Evolutionary conservation across 2,329 filamentous ascomycete genomes (phyloP), one percentile per base, ranked within the genome.

Genomic region (Hymenoscyphus albidus): DNA sequence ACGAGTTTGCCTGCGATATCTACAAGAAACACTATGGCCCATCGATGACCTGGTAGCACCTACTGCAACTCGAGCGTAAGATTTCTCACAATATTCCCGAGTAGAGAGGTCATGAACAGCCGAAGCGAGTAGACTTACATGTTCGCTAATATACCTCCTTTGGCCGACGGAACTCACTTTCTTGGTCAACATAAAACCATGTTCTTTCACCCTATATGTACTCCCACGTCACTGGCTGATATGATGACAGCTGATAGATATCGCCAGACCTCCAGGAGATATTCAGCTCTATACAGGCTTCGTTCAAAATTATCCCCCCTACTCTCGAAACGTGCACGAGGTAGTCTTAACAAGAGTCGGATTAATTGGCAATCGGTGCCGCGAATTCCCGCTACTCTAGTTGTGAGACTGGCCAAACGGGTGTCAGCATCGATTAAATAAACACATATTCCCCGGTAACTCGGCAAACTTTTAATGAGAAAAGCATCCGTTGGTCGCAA

Each of bases 201-300:
- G 18, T 51, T n/a, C 18, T 51, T 51, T n/a, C 16, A 48, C 3
- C 18, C 18, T 48, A 16, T 16, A 27, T 51, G 44, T 51, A 51
- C 44, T 51, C 44, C 44, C 44, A 51, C 44, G 44, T 51, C 44
- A 51, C 44, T 7, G 44, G 44, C 44, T 51, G 18, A 27, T 51
- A 22, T 51, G 44, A 51, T 51, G 44, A 57, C 35, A 57, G 55
- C 27, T 57, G 27, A 57, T 57, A 14, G 55, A 57, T 57, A 31
- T 35, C n/a, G 55, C 55, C 7, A 35, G 55, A 38, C 55, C 10
- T 22, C 31, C 12, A 27, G 13, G 55, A 5, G 55, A 35, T 31
- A 57, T 27, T 27, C 55, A 18, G 55, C 55, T 32, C 55, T 57
- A 31, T 10, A 38, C 5, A 57, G 27, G n/a, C 18, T 18, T 51